Evolutionary conservation across 352 stramenopile species (phyloP).

Genomic region (Peronospora belbahrii): DNA sequence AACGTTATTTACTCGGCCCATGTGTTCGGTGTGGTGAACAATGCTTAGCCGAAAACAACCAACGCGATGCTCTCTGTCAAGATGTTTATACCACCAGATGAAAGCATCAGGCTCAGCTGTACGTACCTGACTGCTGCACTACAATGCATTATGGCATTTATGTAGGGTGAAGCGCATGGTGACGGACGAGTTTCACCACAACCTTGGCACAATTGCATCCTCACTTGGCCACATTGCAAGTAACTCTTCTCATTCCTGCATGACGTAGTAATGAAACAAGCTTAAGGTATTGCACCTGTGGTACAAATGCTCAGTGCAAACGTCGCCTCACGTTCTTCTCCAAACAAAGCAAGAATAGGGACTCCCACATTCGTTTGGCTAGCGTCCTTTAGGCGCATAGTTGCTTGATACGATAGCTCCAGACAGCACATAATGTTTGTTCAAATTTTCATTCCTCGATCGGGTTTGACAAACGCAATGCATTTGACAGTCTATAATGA

Average conservation of each 20-base stretch:
- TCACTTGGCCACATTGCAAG: slow-evolving; percentile 18
- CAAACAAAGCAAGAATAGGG: slow-evolving; percentile 37
- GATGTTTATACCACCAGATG: slow-evolving; percentile 43
- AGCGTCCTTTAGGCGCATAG: slow-evolving; percentile 34
- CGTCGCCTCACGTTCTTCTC: no score
- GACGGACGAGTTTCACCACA: slow-evolving; percentile 11
- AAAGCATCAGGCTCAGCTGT: slow-evolving; percentile 36
- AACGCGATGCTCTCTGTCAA: slow-evolving; percentile 45
- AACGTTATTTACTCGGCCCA: no score
- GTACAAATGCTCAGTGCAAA: no score
- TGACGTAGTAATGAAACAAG: slow-evolving; percentile 44
- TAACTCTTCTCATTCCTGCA: slow-evolving; percentile 44
- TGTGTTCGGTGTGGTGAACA: no score
- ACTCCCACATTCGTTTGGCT: slow-evolving; percentile 8
- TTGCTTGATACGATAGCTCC: slow-evolving; percentile 40
- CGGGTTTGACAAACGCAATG: slow-evolving; percentile 8
- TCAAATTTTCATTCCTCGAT: slow-evolving; percentile 2
- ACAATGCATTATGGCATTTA: neutral
- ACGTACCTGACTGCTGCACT: neutral
- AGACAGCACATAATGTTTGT: slow-evolving; percentile 9
- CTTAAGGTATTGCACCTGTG: slow-evolving; percentile 40
- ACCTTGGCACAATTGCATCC: slow-evolving; percentile 9
- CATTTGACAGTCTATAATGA: slow-evolving; percentile 19
- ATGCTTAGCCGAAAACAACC: slow-evolving; percentile 41
- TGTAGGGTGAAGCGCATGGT: slow-evolving; percentile 9